Percentiles rank a stretch among this genome's conserved stretches.
These are phyloP conservation scores for Astrephomene gubernaculifera DNA, from an alignment of 139 green algal genomes.

Conservation along the genomic window DNA sequence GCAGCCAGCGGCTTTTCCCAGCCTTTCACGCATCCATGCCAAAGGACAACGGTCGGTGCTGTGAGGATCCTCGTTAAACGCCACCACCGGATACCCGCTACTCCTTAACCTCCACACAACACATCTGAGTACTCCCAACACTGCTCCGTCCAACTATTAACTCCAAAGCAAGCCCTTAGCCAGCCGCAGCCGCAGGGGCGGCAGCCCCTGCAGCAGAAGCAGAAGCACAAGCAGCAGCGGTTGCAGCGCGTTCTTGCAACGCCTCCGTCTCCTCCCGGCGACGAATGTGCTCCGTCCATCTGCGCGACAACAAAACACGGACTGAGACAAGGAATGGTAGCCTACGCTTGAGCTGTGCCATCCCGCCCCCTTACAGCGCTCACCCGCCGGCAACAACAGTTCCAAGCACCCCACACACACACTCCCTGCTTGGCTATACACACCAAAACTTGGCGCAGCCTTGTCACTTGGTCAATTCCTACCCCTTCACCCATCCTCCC, in stretches of 20 bases:
- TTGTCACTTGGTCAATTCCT: background rate
- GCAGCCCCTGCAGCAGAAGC: background rate
- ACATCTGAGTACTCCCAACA: too few relatives aligned
- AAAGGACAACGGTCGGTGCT: too few relatives aligned
- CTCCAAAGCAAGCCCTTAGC: too few relatives aligned
- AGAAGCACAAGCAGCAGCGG: background rate
- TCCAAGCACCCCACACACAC: background rate
- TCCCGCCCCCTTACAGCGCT: background rate
- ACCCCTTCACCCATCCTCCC: background rate
- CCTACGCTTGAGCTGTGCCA: background rate
- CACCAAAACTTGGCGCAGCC: background rate
- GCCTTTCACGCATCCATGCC: too few relatives aligned
- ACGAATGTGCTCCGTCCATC: slow-evolving; percentile 19
- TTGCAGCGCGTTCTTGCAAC: background rate
- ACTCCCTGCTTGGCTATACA: too few relatives aligned
- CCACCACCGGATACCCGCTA: too few relatives aligned
- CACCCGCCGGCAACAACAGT: background rate
- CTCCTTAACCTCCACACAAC: too few relatives aligned
- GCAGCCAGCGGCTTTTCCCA: too few relatives aligned
- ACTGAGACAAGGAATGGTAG: background rate
- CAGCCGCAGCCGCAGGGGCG: too few relatives aligned
- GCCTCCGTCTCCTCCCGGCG: background rate
- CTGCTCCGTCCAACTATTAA: too few relatives aligned
- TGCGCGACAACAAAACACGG: background rate
- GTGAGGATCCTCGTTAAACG: too few relatives aligned